Conservation (phyloP, 140 eudicot genomes). For the Oenanthe javanica region DNA sequence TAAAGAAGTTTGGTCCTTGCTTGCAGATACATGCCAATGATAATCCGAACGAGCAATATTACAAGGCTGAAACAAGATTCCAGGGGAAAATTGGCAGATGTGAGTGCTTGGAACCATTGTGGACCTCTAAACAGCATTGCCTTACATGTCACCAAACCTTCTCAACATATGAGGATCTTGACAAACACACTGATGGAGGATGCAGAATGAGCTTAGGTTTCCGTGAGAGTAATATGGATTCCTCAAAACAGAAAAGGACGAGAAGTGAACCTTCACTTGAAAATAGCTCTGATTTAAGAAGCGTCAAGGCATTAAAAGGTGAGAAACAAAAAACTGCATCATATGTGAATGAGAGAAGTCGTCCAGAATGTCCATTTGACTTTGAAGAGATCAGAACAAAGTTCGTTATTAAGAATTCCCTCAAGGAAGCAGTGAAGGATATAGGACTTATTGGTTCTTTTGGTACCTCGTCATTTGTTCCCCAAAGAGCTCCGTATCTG, state of each 20-base stretch:
- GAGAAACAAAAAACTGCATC: slow-evolving; percentile 16
- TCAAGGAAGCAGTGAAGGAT: slow-evolving; percentile 58
- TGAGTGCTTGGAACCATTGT: slow-evolving; percentile 58
- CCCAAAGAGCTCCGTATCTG: slow-evolving; percentile 25
- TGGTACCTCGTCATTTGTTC: slow-evolving; percentile 55
- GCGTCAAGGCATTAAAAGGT: slow-evolving; percentile 1
- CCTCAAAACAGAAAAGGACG: slow-evolving; percentile 21
- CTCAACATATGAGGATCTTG: slow-evolving; percentile 38
- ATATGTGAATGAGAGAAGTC: slow-evolving; percentile 5
- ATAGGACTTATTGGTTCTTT: slow-evolving; percentile 67
- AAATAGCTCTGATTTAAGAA: slow-evolving; percentile 10
- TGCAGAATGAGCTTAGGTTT: slow-evolving; percentile 19
- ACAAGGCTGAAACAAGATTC: slow-evolving; percentile 25
- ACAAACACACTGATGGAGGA: slow-evolving; percentile 40
- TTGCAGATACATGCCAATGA: slow-evolving; percentile 15
- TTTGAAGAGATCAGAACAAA: slow-evolving; percentile 69
- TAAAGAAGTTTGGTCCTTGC: slow-evolving; percentile 45
- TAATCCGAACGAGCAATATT: slow-evolving; percentile 23
- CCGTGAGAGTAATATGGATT: slow-evolving; percentile 18
- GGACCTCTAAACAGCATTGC: slow-evolving; percentile 57
- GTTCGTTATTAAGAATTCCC: slow-evolving; percentile 51
- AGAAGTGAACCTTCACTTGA: neutral
- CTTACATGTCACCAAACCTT: slow-evolving; percentile 54
- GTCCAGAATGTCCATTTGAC: slow-evolving; percentile 47
- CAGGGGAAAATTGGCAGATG: slow-evolving; percentile 44